Evolutionary conservation across 208 protist species (phyloP).

Genomic region (Willaertia magna): DNA sequence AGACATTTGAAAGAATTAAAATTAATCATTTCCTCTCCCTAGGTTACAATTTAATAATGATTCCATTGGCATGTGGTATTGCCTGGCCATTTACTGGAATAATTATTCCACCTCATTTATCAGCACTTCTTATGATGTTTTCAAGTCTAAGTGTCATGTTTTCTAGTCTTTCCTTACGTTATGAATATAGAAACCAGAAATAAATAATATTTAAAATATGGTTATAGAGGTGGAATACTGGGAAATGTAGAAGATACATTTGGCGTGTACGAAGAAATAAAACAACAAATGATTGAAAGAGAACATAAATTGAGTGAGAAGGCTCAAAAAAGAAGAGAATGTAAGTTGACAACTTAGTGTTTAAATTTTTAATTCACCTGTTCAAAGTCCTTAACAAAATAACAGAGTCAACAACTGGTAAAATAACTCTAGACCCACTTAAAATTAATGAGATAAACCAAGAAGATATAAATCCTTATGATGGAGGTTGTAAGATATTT

Average conservation of each 20-base stretch:
- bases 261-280: neutral
- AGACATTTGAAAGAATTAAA: slow-evolving; percentile 48
- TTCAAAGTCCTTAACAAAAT: neutral
- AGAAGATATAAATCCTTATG: too few relatives aligned
- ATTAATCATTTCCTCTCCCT: slow-evolving; percentile 66
- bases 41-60: slow-evolving; percentile 57
- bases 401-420: neutral
- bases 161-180: neutral
- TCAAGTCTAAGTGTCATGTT: neutral
- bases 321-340: neutral
- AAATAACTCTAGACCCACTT: neutral
- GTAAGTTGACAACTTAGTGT: neutral
- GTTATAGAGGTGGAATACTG: neutral
- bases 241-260: neutral
- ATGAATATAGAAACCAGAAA: too few relatives aligned
- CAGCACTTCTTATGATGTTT: neutral
- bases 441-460: too few relatives aligned
- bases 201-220: too few relatives aligned
- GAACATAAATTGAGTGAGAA: neutral
- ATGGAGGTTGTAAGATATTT: neutral
- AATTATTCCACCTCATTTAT: neutral
- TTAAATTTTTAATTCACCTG: neutral
- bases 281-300: neutral
- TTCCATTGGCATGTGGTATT: slow-evolving; percentile 61
- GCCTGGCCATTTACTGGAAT: slow-evolving; percentile 30